Percentiles rank a stretch among this genome's conserved stretches.
Evolutionary conservation across 169 alveolate genomes (phyloP).

Genomic region (Amoebophrya sp.): DNA sequence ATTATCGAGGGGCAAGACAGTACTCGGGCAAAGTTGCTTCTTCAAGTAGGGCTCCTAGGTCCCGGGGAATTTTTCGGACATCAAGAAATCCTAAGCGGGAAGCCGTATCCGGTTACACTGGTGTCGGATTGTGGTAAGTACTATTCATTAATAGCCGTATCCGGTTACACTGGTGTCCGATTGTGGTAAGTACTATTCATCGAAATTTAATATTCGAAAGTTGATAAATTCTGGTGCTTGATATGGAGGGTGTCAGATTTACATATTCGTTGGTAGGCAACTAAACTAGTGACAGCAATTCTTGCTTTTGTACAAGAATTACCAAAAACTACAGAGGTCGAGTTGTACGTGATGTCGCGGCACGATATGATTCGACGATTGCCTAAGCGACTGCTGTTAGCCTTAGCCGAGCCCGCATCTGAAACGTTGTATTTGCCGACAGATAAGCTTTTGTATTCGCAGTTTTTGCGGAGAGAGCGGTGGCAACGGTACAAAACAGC

Average conservation of each 20-base stretch:
- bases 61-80: neutral
- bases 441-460: neutral
- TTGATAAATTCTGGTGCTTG: too few species aligned
- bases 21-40: neutral
- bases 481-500: neutral
- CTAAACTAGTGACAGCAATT: too few species aligned
- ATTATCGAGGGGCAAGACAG: too few species aligned
- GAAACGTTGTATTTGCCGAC: neutral
- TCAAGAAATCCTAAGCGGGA: neutral
- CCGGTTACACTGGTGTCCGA: neutral
- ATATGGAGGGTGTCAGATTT: too few species aligned
- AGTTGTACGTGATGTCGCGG: neutral
- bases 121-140: neutral
- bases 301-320: too few species aligned
- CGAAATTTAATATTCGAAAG: too few species aligned
- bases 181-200: neutral
- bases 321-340: too few species aligned
- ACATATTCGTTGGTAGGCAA: too few species aligned
- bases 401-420: neutral
- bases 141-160: too few species aligned
- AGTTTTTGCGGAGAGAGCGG: neutral
- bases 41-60: neutral
- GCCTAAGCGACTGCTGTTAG: neutral
- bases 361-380: neutral
- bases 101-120: neutral